Percentiles rank a stretch among this genome's conserved stretches.
Evolutionary conservation across 345 rosid species (phyloP).

Genomic region (Draba incana): DNA sequence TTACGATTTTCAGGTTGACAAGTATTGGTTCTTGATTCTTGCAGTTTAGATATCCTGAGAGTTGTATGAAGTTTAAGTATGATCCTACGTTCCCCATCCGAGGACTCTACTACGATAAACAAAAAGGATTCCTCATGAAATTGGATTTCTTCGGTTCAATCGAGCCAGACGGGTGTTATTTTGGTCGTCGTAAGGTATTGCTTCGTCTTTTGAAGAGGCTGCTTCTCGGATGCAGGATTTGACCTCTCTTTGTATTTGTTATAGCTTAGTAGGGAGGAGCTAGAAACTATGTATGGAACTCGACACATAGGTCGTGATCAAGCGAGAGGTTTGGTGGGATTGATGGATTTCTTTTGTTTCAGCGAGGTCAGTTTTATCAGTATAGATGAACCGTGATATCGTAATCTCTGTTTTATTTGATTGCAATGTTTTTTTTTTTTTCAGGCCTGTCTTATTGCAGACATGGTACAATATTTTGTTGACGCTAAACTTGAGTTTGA

Average conservation of each 20-base stretch:
- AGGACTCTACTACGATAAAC: slow-evolving; percentile 87
- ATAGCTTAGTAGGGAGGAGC: slow-evolving; percentile 68
- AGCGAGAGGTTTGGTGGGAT: slow-evolving; percentile 83
- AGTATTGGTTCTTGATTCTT: slow-evolving; percentile 29
- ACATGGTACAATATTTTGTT: slow-evolving; percentile 85
- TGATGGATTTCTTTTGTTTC: slow-evolving; percentile 99
- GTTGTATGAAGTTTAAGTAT: slow-evolving; percentile 67
- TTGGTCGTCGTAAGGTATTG: slow-evolving; percentile 84
- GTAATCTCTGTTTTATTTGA: slow-evolving; percentile 10
- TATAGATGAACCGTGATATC: not conserved
- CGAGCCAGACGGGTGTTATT: slow-evolving; percentile 95
- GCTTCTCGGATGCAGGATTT: slow-evolving; percentile 11
- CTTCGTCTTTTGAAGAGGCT: not conserved
- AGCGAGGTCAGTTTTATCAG: slow-evolving; percentile 67
- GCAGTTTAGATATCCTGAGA: slow-evolving; percentile 88
- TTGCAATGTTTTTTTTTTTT: slow-evolving; percentile 3
- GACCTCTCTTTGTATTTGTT: not conserved
- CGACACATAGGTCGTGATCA: slow-evolving; percentile 93
- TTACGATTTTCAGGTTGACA: not conserved
- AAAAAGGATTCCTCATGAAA: slow-evolving; percentile 83
- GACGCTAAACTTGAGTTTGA: slow-evolving; percentile 96
- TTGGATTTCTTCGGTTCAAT: slow-evolving; percentile 98
- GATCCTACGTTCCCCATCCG: slow-evolving; percentile 90
- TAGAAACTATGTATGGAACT: slow-evolving; percentile 75
- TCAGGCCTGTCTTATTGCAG: slow-evolving; percentile 95